Evolutionary conservation across 805 yeast genomes (phyloP), one percentile per base, ranked within the genome.

Genomic region (Nakazawaea molendinolei): DNA sequence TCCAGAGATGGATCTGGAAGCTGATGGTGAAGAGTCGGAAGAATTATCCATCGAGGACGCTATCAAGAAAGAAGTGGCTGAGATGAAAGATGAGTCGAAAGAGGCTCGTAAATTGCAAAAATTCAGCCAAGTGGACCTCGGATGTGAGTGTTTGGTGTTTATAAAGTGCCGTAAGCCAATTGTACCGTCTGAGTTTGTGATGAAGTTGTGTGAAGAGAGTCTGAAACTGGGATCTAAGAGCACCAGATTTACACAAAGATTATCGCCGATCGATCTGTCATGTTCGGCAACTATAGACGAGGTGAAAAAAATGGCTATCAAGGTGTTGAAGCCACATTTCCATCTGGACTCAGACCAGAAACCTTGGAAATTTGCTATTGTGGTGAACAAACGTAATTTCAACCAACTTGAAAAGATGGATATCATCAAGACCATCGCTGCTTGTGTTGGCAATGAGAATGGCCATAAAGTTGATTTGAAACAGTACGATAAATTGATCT

Each of bases 131-230:
- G 67, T 84, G 18, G 79, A 75, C 5, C 55, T 86, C 23, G 80
- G 77, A 14, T 79, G 87, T 50, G 95, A 85, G 53, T 86, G 95
- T 57, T 76, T 92, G 28, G 73, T 87, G 2, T 92, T 90, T 53
- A 74, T 87, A 48, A 84, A 94, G 50, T 75, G 87, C 1, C 74
- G 82, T 47, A 71, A 63, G 45, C 95, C 97, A 1, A 68, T 89
- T 5, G 76, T 73, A 16, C 96, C 97, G 0, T 92, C 78, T 23
- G 57, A 64, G 3, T 71, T 92, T 37, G 90, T 85, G 8, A 63
- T 66, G 24, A 60, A 61, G 20, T 59, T 90, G 2, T 82, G 95
- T 53, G 49, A 68, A 25, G 86, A 83, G 28, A 66, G 80, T 6
- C 53, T 56, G 18, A 69, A 67, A 5, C 59, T 74, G 13, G 64